Conservation (phyloP, 2,329 filamentous ascomycete genomes). For the Penicillium sp. region DNA sequence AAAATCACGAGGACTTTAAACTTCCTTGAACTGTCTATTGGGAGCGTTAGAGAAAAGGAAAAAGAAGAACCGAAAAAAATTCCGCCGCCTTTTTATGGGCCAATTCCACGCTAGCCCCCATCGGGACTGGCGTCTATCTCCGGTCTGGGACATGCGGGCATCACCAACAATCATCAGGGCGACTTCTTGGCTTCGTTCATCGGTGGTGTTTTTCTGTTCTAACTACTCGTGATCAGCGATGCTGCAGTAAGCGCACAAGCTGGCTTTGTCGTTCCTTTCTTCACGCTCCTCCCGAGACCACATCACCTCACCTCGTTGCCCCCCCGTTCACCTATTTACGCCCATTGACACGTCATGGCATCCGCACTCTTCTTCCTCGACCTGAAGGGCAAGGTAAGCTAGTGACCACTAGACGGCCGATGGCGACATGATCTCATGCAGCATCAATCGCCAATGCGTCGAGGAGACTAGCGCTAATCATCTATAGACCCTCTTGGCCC, state of each 20-base stretch:
- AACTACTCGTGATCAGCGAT: not conserved
- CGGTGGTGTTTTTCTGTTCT: not conserved
- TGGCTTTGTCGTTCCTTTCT: conserved; percentile 4
- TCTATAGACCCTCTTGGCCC: conserved; percentile 86
- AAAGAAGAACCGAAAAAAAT: conserved; percentile 4
- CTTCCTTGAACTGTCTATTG: conserved; percentile 84
- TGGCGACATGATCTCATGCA: not conserved
- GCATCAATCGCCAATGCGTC: conserved; percentile 21
- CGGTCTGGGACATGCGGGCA: conserved; percentile 11
- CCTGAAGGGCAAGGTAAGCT: conserved; percentile 93
- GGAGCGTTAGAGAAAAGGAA: conserved; percentile 62
- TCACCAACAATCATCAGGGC: conserved; percentile 8
- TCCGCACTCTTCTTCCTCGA: conserved; percentile 98
- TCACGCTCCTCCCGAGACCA: conserved; percentile 1
- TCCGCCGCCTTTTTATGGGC: conserved; percentile 24
- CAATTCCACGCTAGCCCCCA: conserved; percentile 30
- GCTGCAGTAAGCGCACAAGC: conserved; percentile 11
- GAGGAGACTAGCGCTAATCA: conserved; percentile 22
- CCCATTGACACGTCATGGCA: conserved; percentile 67
- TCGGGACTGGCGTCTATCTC: conserved; percentile 16
- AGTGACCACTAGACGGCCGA: not conserved
- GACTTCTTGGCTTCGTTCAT: conserved; percentile 5
- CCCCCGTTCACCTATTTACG: conserved; percentile 4
- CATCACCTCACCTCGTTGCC: conserved; percentile 1
- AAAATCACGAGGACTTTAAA: conserved; percentile 50